phyloP scores from a whole-genome alignment of 208 protist species.

The Histomonas meleagridis region DNA sequence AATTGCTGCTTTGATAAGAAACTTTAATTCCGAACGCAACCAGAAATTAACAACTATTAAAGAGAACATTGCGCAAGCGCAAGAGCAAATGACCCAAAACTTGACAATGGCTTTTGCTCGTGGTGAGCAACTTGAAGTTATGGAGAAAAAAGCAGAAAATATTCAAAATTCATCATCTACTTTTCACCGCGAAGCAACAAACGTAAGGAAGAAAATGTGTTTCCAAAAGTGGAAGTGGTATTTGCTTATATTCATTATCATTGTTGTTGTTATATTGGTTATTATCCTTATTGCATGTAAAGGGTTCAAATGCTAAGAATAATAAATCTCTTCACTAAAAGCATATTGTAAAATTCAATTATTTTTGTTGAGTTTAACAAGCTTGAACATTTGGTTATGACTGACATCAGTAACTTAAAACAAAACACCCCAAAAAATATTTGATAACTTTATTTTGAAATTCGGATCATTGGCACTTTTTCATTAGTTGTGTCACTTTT shows the following conservation, averaged over 20 bases:
- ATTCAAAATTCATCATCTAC: neutral
- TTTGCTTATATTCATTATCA: neutral
- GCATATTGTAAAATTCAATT: no score
- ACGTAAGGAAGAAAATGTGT: slow-evolving; percentile 16
- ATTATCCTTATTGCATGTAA: neutral
- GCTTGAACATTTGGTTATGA: no score
- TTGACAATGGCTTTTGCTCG: neutral
- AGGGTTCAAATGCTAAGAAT: neutral
- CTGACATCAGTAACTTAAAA: no score
- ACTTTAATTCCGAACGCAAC: neutral
- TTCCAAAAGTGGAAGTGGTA: neutral
- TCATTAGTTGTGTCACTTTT: no score
- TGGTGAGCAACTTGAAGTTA: slow-evolving; percentile 3
- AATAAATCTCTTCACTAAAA: no score
- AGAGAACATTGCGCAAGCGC: neutral
- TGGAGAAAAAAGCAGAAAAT: slow-evolving; percentile 25
- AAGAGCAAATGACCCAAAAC: slow-evolving; percentile 33
- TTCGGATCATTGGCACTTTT: no score
- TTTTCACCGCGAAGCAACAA: slow-evolving; percentile 20
- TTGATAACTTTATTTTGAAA: no score
- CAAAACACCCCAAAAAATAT: no score
- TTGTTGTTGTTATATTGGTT: neutral
- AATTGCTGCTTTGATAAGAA: neutral
- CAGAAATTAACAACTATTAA: neutral
- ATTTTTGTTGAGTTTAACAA: no score